Percentiles rank a stretch among this genome's conserved stretches.
Conservation (phyloP, 495 filamentous ascomycete species). For the Aspergillus sclerotioniger region DNA sequence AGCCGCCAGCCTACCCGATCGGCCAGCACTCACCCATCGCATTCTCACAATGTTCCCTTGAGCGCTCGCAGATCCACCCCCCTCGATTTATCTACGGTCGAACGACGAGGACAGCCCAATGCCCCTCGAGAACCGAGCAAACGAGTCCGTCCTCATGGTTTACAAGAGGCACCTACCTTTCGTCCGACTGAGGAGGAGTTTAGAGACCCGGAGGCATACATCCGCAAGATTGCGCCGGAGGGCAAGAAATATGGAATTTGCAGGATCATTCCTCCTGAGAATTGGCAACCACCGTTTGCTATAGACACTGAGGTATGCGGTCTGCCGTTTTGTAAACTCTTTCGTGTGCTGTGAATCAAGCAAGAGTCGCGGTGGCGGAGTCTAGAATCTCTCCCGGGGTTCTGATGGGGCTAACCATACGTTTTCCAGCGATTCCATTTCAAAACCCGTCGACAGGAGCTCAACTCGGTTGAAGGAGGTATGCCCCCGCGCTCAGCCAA, state of each 20-base stretch:
- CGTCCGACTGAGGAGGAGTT: conserved; percentile 91
- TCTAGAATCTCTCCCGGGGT: not conserved
- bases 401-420: conserved; percentile 12
- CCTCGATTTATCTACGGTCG: conserved; percentile 85
- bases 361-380: not conserved
- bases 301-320: conserved; percentile 90
- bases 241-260: conserved; percentile 84
- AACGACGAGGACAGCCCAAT: conserved; percentile 78
- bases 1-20: conserved; percentile 41
- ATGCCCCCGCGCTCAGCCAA: conserved; percentile 47
- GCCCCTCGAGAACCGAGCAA: conserved; percentile 73
- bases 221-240: conserved; percentile 82
- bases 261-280: conserved; percentile 91
- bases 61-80: conserved; percentile 69
- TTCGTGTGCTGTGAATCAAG: conserved; percentile 5
- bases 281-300: conserved; percentile 91
- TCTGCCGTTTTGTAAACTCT: conserved; percentile 1
- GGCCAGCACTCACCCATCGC: conserved; percentile 44
- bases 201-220: conserved; percentile 88
- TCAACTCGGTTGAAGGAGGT: conserved; percentile 99
- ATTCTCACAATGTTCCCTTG: conserved; percentile 60
- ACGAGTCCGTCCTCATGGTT: conserved; percentile 72
- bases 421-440: conserved; percentile 83
- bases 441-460: conserved; percentile 90
- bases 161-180: conserved; percentile 90